Percentiles rank a stretch among this genome's conserved stretches.
Evolutionary conservation across 148 eudicot genomes (phyloP).

Genomic region (Rheum nobile): DNA sequence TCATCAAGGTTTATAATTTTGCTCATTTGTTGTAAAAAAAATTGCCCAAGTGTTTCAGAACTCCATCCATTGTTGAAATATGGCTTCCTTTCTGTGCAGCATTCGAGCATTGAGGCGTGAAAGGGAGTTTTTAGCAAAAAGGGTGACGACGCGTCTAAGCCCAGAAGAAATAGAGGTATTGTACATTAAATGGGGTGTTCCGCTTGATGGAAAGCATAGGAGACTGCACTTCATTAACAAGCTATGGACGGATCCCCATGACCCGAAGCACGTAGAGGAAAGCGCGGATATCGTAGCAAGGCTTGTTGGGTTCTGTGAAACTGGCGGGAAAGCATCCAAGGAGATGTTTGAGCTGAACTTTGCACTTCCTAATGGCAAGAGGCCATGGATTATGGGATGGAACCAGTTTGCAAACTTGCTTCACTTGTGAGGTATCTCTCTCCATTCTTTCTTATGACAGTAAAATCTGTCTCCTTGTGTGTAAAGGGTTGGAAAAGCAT

Average conservation of each 20-base stretch:
- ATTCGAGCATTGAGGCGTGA: conserved; percentile 66
- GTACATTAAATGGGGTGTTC: conserved; percentile 78
- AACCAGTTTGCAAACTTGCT: conserved; percentile 74
- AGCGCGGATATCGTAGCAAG: conserved; percentile 87
- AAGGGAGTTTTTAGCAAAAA: conserved; percentile 84
- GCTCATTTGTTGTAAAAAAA: neutral
- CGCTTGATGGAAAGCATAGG: conserved; percentile 78
- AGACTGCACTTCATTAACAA: conserved; percentile 64
- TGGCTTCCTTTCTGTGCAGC: conserved; percentile 23
- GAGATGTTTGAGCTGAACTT: conserved; percentile 97
- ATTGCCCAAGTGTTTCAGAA: neutral
- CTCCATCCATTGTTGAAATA: neutral
- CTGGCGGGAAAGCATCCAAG: conserved; percentile 61
- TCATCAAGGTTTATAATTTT: conserved; percentile 37
- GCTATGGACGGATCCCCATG: conserved; percentile 74
- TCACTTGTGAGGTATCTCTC: conserved; percentile 45
- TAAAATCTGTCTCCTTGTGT: too few relatives aligned
- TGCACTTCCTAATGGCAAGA: conserved; percentile 59
- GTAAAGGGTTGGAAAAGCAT: neutral
- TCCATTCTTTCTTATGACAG: too few relatives aligned
- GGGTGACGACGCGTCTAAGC: conserved; percentile 44
- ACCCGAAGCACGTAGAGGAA: conserved; percentile 53
- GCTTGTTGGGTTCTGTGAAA: conserved; percentile 69
- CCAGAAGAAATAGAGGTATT: conserved; percentile 56
- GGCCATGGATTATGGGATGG: conserved; percentile 77